Percentiles rank a stretch among this genome's conserved stretches.
Conservation (phyloP, 306 rosid species). For the Quercus gilva region DNA sequence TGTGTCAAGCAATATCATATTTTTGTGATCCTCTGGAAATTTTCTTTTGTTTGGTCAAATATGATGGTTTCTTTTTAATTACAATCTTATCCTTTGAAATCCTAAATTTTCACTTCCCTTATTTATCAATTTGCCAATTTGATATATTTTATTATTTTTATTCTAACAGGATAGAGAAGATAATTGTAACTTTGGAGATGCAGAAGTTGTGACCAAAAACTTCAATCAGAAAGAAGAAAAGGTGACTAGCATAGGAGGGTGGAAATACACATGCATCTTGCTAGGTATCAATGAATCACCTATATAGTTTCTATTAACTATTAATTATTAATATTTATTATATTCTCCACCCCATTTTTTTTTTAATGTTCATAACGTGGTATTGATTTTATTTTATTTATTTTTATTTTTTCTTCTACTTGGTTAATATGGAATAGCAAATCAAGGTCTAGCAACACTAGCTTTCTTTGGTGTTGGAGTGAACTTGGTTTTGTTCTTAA, state of each 20-base stretch:
- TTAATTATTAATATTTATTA: too few species aligned
- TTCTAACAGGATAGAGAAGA: slow-evolving; percentile 30
- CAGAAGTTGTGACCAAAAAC: slow-evolving; percentile 15
- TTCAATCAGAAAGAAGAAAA: slow-evolving; percentile 1
- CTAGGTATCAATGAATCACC: slow-evolving; percentile 35
- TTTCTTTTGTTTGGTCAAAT: too few species aligned
- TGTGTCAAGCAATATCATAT: too few species aligned
- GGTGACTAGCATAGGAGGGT: slow-evolving; percentile 28
- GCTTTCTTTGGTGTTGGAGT: slow-evolving; percentile 70
- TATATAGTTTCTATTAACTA: background rate
- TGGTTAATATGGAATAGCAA: slow-evolving; percentile 29
- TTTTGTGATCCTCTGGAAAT: too few species aligned
- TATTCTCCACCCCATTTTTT: too few species aligned
- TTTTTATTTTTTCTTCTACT: background rate
- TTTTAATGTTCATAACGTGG: background rate
- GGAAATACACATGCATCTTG: slow-evolving; percentile 41
- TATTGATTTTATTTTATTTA: background rate
- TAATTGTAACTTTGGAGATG: slow-evolving; percentile 13
- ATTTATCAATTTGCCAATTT: background rate
- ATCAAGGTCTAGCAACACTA: slow-evolving; percentile 61
- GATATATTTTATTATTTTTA: background rate
- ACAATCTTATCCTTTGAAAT: background rate
- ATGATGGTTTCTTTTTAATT: background rate
- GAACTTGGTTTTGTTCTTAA: slow-evolving; percentile 56
- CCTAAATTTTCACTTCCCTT: background rate